Conservation (phyloP, 2,329 filamentous ascomycete species). For the Colletotrichum liriopes region DNA sequence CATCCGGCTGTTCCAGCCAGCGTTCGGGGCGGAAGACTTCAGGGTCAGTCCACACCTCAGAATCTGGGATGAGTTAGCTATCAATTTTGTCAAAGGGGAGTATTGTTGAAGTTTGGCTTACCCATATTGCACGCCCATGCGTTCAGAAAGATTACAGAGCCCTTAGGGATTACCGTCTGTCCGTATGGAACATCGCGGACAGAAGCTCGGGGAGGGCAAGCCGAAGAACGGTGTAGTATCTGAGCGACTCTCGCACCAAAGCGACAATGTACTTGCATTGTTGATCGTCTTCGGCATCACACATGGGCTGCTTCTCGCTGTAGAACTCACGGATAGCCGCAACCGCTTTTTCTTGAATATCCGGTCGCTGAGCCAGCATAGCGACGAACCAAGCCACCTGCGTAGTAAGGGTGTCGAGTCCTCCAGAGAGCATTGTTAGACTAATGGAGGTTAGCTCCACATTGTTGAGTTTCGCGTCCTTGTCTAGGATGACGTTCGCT, state of each 20-base stretch:
- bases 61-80: slow-evolving; percentile 52
- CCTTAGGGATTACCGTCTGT: slow-evolving; percentile 71
- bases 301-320: slow-evolving; percentile 67
- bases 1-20: slow-evolving; percentile 75
- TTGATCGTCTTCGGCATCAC: slow-evolving; percentile 74
- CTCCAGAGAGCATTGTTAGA: slow-evolving; percentile 78
- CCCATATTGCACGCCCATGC: slow-evolving; percentile 80
- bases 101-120: slow-evolving; percentile 49
- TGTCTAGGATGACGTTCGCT: slow-evolving; percentile 76
- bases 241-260: slow-evolving; percentile 73
- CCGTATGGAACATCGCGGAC: slow-evolving; percentile 73
- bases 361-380: slow-evolving; percentile 70
- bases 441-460: slow-evolving; percentile 77
- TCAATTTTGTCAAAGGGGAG: too few species aligned
- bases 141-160: slow-evolving; percentile 76
- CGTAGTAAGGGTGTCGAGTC: slow-evolving; percentile 77
- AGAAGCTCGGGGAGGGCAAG: slow-evolving; percentile 73
- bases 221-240: slow-evolving; percentile 75
- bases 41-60: slow-evolving; percentile 71
- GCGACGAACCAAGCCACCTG: slow-evolving; percentile 77
- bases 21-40: slow-evolving; percentile 64
- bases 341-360: slow-evolving; percentile 74
- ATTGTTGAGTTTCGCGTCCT: slow-evolving; percentile 73
- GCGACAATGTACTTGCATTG: slow-evolving; percentile 76
- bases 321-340: slow-evolving; percentile 71